A percentile compares a stretch with the other conserved stretches of the same genome.
phyloP scores from a whole-genome alignment of 2,329 filamentous ascomycete genomes.

The Sporothrix humicola region DNA sequence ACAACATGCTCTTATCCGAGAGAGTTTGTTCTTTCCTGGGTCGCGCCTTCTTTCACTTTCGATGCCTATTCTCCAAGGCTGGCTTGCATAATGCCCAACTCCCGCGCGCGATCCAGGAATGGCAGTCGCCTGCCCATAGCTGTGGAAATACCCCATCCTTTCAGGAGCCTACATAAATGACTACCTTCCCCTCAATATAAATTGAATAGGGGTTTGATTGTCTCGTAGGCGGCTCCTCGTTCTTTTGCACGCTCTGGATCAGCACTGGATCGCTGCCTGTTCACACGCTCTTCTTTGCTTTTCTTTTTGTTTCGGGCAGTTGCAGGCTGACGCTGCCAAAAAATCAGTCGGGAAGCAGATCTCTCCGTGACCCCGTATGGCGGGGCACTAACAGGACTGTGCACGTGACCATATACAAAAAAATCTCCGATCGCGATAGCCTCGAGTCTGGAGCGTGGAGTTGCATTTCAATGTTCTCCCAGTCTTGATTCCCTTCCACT shows the following conservation, averaged over 20 bases:
- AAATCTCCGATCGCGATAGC: constrained; percentile 16
- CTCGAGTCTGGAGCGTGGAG: neutral
- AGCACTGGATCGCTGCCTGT: neutral
- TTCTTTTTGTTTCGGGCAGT: neutral
- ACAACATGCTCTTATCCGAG: neutral
- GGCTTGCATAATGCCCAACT: neutral
- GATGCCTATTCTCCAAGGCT: neutral
- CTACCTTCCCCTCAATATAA: neutral
- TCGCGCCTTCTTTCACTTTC: neutral
- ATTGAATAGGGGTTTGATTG: too few relatives aligned
- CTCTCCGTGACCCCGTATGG: constrained; percentile 28
- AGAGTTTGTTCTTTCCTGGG: neutral
- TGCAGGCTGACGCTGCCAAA: neutral
- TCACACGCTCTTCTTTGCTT: neutral
- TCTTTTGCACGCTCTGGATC: neutral
- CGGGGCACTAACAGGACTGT: neutral
- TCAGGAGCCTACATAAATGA: neutral
- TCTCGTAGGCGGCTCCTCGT: neutral
- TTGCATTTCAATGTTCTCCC: too few relatives aligned
- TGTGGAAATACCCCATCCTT: neutral
- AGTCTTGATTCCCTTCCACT: too few relatives aligned
- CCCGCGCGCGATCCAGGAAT: neutral
- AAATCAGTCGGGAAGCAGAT: constrained; percentile 21
- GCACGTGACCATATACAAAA: constrained; percentile 23
- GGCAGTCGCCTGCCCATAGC: neutral